These are phyloP conservation scores for Claviceps spartinae DNA, from an alignment of 2,329 filamentous ascomycete species.

Conservation along the genomic window DNA sequence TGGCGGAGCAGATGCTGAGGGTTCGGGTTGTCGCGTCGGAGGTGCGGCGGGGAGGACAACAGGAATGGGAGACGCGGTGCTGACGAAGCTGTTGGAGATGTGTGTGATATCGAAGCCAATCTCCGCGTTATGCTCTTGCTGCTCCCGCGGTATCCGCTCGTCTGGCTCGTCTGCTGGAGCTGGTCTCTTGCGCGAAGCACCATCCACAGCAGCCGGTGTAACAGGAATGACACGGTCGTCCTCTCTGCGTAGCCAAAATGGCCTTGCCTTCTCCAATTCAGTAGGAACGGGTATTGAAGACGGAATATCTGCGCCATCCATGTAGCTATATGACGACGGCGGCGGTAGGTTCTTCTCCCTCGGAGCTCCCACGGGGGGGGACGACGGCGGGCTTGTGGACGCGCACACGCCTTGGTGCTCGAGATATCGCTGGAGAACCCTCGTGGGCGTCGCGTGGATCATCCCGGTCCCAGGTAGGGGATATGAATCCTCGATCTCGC, in stretches of 20 bases:
- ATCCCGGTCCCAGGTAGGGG: slow-evolving; percentile 20
- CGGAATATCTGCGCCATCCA: slow-evolving; percentile 8
- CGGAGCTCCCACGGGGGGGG: slow-evolving; percentile 6
- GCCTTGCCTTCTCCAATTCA: not conserved
- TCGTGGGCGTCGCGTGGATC: slow-evolving; percentile 30
- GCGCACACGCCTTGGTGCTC: slow-evolving; percentile 18
- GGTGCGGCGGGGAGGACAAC: slow-evolving; percentile 1
- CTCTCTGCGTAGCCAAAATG: not conserved
- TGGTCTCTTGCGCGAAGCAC: not conserved
- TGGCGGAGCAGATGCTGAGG: slow-evolving; percentile 18
- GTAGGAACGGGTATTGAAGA: slow-evolving; percentile 13
- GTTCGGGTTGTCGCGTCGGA: slow-evolving; percentile 1
- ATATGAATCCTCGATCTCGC: slow-evolving; percentile 42
- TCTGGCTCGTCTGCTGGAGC: not conserved
- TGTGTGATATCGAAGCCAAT: slow-evolving; percentile 17
- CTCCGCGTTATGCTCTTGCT: not conserved
- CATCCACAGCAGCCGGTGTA: slow-evolving; percentile 9
- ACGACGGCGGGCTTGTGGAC: not conserved
- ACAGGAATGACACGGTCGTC: slow-evolving; percentile 11
- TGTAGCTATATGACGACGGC: not conserved
- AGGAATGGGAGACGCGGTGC: slow-evolving; percentile 9
- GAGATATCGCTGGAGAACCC: slow-evolving; percentile 35
- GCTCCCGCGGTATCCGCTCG: not conserved
- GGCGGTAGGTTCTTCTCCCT: slow-evolving; percentile 2
- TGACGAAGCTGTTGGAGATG: slow-evolving; percentile 18